phyloP scores from a whole-genome alignment of 2,329 filamentous ascomycete species.

The Sporothrix luriei region DNA sequence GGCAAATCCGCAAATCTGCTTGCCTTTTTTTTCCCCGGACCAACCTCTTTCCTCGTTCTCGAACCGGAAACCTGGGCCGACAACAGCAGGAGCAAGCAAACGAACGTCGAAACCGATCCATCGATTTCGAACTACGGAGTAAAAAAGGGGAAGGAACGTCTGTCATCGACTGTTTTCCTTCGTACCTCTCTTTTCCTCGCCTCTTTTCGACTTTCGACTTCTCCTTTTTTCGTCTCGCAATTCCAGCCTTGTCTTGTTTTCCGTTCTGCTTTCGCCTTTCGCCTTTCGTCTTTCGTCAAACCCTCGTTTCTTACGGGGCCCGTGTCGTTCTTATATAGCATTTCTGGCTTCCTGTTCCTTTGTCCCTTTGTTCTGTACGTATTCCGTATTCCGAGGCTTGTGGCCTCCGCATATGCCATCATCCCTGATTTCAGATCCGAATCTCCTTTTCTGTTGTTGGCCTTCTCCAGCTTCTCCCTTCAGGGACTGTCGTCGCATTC shows the following conservation, averaged over 20 bases:
- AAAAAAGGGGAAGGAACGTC: slow-evolving; percentile 26
- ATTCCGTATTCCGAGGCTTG: not conserved
- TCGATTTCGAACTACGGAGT: slow-evolving; percentile 2
- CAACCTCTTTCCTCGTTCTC: slow-evolving; percentile 1
- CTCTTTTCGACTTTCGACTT: slow-evolving; percentile 4
- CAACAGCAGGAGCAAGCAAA: slow-evolving; percentile 5
- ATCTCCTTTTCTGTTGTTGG: not conserved
- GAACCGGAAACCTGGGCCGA: slow-evolving; percentile 25
- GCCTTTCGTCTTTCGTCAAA: not conserved
- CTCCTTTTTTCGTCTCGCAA: slow-evolving; percentile 2
- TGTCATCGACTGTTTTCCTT: slow-evolving; percentile 9
- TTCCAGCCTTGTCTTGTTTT: slow-evolving; percentile 7
- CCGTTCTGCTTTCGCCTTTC: not conserved
- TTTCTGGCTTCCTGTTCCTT: slow-evolving; percentile 22
- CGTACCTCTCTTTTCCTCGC: slow-evolving; percentile 11
- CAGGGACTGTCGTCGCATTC: slow-evolving; percentile 23
- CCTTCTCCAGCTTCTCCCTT: not conserved
- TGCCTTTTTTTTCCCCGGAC: slow-evolving; percentile 13
- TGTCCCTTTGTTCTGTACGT: slow-evolving; percentile 13
- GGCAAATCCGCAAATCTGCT: slow-evolving; percentile 15
- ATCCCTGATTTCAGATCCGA: slow-evolving; percentile 29
- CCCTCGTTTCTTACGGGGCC: slow-evolving; percentile 15
- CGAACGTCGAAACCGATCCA: slow-evolving; percentile 1
- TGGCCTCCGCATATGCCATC: not conserved
- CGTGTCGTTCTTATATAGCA: slow-evolving; percentile 27